Evolutionary conservation across 2,329 filamentous ascomycete genomes (phyloP), one percentile per base, ranked within the genome.

Genomic region (Aspergillus fructus): DNA sequence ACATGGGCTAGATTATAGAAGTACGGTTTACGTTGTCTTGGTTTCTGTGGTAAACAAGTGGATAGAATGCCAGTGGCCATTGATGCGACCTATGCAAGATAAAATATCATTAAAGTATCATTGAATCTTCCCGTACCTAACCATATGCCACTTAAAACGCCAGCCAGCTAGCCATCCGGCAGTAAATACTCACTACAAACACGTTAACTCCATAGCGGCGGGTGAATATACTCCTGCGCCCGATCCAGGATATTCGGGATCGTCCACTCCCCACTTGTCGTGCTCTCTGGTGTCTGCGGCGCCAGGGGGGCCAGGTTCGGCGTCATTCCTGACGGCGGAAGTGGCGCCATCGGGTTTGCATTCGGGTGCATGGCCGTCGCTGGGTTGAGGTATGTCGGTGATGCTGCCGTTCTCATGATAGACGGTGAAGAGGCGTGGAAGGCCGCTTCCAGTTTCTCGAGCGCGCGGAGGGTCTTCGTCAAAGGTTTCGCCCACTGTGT

Each of bases 161-260:
- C 34, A n/a, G 15, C 34, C 34, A 37, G 34, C 34, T 8, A 37
- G 34, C 34, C 34, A 37, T 37, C 34, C 13, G 9, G 27, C 27
- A 30, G 27, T 30, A 30, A 30, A 37, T 37, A 3, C 34, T 37
- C 34, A 37, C 2, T 37, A n/a, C 4, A 19, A 19, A 24, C 24
- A 23, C 2, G 13, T 61, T 62, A 75, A 39, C 72, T 66, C 78
- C 78, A 79, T 12, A 79, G 64, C 2, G 77, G 76, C 15, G 78
- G 76, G 56, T 79, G 77, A 11, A 80, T 78, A 62, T 79, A 79
- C 64, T 80, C 76, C n/a, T 74, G 68, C 37, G 77, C 77, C 13
- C 77, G 70, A 57, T 79, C 77, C 12, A 78, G 55, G n/a, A 79
- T 65, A 57, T 76, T 79, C 3, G 74, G 76, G 37, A 75, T 73